Evolutionary conservation across 768 basidiomycete species (phyloP).

Genomic region (Pisolithus albus): DNA sequence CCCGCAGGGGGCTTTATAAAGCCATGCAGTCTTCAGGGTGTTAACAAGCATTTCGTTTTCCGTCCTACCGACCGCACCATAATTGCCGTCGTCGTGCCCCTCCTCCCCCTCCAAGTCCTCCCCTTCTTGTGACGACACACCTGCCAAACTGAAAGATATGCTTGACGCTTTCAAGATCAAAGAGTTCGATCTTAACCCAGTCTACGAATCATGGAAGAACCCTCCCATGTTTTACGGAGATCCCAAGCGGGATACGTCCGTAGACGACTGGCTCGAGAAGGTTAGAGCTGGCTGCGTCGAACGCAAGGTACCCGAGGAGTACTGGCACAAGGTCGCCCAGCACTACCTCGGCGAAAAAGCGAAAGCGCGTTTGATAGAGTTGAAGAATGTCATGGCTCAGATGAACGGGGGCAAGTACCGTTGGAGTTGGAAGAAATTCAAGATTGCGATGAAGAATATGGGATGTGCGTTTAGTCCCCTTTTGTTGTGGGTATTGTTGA

Average conservation of each 20-base stretch:
- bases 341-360: conserved; percentile 69
- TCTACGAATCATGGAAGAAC: conserved; percentile 58
- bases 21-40: not conserved
- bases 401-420: conserved; percentile 71
- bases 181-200: conserved; percentile 64
- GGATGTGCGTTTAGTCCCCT: conserved; percentile 52
- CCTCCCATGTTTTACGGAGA: conserved; percentile 64
- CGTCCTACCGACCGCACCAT: not conserved
- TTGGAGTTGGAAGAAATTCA: conserved; percentile 83
- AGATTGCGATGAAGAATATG: conserved; percentile 73
- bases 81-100: not conserved
- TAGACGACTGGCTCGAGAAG: conserved; percentile 67
- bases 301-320: conserved; percentile 69
- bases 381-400: conserved; percentile 67
- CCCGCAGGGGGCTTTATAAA: not conserved
- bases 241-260: conserved; percentile 58
- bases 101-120: no score
- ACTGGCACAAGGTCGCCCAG: conserved; percentile 77
- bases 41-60: not conserved
- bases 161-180: conserved; percentile 77
- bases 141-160: conserved; percentile 28
- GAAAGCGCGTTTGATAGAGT: conserved; percentile 55
- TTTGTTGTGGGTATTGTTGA: not conserved
- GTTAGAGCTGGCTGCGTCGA: conserved; percentile 68
- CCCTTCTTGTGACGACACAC: not conserved